phyloP scores from a whole-genome alignment of 257 asterid species.

The Nyctanthes arbortristis region DNA sequence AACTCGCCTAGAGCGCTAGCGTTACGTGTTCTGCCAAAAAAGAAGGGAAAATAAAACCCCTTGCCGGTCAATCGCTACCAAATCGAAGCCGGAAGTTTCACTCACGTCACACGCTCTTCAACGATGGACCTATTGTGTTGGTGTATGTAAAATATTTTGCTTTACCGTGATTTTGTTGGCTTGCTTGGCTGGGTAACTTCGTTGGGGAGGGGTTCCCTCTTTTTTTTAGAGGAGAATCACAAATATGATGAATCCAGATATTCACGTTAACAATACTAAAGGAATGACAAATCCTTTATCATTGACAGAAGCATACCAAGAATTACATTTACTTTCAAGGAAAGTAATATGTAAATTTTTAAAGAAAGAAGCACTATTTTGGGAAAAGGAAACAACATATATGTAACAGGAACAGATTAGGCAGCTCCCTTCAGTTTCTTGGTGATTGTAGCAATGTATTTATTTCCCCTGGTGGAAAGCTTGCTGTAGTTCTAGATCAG shows the following conservation, averaged over 20 bases:
- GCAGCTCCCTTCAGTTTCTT: constrained; percentile 43
- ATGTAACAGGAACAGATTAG: constrained; percentile 18
- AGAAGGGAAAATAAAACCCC: no score
- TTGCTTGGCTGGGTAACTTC: no score
- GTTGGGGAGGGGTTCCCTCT: no score
- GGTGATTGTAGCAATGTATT: constrained; percentile 30
- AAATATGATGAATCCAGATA: background rate
- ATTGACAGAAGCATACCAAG: background rate
- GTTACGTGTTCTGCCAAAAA: no score
- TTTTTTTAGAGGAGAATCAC: background rate
- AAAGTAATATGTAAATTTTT: background rate
- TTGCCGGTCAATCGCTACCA: no score
- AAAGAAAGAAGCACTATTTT: background rate
- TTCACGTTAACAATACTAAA: background rate
- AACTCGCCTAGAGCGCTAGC: no score
- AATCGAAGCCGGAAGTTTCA: no score
- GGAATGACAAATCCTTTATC: background rate
- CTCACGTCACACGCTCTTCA: no score
- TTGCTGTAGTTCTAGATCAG: constrained; percentile 40
- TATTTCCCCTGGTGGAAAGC: constrained; percentile 48
- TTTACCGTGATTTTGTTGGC: no score
- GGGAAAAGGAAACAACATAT: background rate
- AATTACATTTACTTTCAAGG: background rate
- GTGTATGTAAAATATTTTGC: no score
- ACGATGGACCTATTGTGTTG: no score